phyloP scores from a whole-genome alignment of 139 green algal species.

The Marvania coccoides region DNA sequence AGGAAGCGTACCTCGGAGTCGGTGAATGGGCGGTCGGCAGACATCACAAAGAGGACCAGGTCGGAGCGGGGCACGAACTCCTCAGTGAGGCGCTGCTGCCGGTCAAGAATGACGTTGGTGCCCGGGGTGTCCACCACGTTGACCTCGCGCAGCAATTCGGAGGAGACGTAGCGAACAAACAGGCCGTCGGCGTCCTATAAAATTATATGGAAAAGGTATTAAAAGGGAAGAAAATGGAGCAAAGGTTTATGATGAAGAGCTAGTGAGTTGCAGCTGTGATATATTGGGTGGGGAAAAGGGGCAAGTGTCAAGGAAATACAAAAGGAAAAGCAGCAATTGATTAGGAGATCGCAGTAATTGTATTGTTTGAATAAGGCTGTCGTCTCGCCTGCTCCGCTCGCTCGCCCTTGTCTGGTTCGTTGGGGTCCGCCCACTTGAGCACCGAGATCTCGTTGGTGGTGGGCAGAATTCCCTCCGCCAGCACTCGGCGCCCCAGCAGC shows the following conservation, averaged over 20 bases:
- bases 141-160: slow-evolving; percentile 70
- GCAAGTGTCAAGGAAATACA: neutral
- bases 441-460: slow-evolving; percentile 98
- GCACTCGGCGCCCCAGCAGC: slow-evolving; percentile 69
- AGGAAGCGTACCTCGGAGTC: slow-evolving; percentile 88
- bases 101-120: slow-evolving; percentile 96
- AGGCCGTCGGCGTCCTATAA: slow-evolving; percentile 75
- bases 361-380: neutral
- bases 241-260: too few species aligned
- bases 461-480: slow-evolving; percentile 89
- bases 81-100: slow-evolving; percentile 97
- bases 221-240: neutral
- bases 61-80: slow-evolving; percentile 95
- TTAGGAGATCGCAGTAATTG: neutral
- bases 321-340: neutral
- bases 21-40: slow-evolving; percentile 82
- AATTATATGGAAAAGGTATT: too few species aligned
- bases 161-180: slow-evolving; percentile 67
- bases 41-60: slow-evolving; percentile 95
- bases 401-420: neutral
- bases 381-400: slow-evolving; percentile 16
- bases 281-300: neutral
- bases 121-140: slow-evolving; percentile 96
- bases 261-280: too few species aligned
- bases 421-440: slow-evolving; percentile 56